Evolutionary conservation across 805 yeast genomes (phyloP), one percentile per base, ranked within the genome.

Genomic region (Jamesozyma spencerorum): DNA sequence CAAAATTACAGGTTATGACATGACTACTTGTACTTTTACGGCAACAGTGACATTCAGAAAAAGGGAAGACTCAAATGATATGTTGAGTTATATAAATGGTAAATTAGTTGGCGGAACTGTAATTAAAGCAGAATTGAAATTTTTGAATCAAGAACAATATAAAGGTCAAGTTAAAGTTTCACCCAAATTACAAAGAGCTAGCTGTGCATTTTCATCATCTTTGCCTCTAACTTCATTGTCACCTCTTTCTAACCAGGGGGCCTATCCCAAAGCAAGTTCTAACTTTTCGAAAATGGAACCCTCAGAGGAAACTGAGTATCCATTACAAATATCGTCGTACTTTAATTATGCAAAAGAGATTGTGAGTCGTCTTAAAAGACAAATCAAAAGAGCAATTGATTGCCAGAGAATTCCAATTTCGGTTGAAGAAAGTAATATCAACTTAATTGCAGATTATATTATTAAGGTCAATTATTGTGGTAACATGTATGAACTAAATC

Each of bases 381-480:
- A 58, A 39, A 54, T 63, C 0, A 51, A 50, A 18, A 57, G 48
- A 17, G 54, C 56, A 7, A 48, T 65, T 41, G 63, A 64, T 30
- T 65, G 60, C 33, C 45, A 63, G 35, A 47, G 51, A 34, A 55
- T 49, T 37, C 62, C 66, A 5, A 43, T 51, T 13, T 65, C 66
- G 2, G 54, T 64, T 1, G 55, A 63, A 41, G 56, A 58, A 12
- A 51, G 47, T n/a, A 64, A 58, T 39, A 36, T 65, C 34, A 47
- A 39, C 12, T 52, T 58, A 24, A 55, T 68, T 29, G 38, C 63
- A 8, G 61, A 60, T n/a, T 63, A 63, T 42, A 57, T 68, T 32
- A 43, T 65, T 34, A 64, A 64, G 22, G 57, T 58, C 0, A 62
- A 52, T 39, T 66, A 69, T 65, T 42, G 46, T 12, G 54, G 58